These are phyloP conservation scores for Rubroboletus pulcherrimus DNA, from an alignment of 768 basidiomycete species.

Conservation along the genomic window DNA sequence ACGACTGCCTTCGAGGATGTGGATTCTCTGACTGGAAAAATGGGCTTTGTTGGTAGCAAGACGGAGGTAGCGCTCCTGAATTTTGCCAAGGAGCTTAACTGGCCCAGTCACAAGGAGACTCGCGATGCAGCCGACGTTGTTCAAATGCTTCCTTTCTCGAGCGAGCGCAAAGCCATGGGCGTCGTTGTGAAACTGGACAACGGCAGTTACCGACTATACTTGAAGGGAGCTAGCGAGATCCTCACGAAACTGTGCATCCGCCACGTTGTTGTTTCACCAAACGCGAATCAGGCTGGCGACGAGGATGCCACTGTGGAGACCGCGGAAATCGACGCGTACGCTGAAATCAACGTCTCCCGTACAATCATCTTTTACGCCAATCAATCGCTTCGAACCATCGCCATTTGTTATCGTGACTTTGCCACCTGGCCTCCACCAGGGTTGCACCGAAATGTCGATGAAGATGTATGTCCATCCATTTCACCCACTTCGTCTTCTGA, in stretches of 20 bases:
- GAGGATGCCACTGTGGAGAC: constrained; percentile 46
- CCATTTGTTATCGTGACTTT: constrained; percentile 90
- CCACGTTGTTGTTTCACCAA: constrained; percentile 64
- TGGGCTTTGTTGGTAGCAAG: constrained; percentile 84
- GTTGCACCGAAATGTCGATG: constrained; percentile 35
- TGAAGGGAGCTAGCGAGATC: constrained; percentile 96
- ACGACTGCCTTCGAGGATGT: constrained; percentile 91
- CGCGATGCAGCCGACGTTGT: constrained; percentile 59
- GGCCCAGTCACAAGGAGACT: constrained; percentile 66
- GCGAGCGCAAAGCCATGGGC: constrained; percentile 92
- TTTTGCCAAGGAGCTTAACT: constrained; percentile 78
- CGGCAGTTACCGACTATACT: constrained; percentile 62
- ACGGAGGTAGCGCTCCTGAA: constrained; percentile 90
- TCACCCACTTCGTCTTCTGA: constrained; percentile 3
- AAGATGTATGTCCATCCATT: constrained; percentile 46
- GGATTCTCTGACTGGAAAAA: constrained; percentile 55
- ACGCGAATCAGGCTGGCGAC: constrained; percentile 12
- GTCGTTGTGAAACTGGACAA: constrained; percentile 64
- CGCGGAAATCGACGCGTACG: constrained; percentile 57
- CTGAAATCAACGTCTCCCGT: constrained; percentile 77
- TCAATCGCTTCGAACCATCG: constrained; percentile 91
- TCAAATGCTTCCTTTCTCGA: constrained; percentile 93
- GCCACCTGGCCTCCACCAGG: constrained; percentile 76
- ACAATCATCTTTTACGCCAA: constrained; percentile 99
- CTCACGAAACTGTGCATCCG: constrained; percentile 69